phyloP scores from a whole-genome alignment of 108 stramenopile genomes.

The Stephanodiscus minutulus region DNA sequence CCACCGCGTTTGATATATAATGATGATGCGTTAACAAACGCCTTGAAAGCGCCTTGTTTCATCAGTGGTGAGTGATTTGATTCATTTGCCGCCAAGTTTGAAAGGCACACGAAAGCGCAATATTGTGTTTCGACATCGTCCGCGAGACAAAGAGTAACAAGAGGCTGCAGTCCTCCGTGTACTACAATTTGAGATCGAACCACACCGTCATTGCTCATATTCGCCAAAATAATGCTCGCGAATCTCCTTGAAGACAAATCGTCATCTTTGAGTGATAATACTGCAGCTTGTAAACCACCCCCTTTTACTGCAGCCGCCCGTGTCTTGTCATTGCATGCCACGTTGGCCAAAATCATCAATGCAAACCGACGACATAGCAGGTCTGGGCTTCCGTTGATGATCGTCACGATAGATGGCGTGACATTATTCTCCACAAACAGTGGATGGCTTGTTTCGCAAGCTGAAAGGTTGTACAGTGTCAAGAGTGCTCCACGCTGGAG shows the following conservation, averaged over 20 bases:
- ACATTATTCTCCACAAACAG: conserved; percentile 43
- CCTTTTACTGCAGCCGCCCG: conserved; percentile 54
- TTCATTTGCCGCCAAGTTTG: conserved; percentile 75
- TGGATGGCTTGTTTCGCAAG: conserved; percentile 50
- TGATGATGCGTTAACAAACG: conserved; percentile 41
- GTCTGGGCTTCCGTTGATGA: conserved; percentile 46
- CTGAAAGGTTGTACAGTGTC: conserved; percentile 62
- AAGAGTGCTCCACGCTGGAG: conserved; percentile 60
- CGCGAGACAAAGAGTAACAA: conserved; percentile 39
- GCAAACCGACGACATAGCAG: conserved; percentile 71
- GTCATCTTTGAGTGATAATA: conserved; percentile 57
- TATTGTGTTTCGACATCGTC: conserved; percentile 27
- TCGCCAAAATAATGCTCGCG: conserved; percentile 72
- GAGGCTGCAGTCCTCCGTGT: conserved; percentile 64
- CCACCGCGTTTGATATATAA: conserved; percentile 23
- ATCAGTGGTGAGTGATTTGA: conserved; percentile 49
- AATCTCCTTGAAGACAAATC: conserved; percentile 61
- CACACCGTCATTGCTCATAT: conserved; percentile 67
- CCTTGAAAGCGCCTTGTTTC: conserved; percentile 52
- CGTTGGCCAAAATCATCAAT: conserved; percentile 72
- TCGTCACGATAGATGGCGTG: conserved; percentile 50
- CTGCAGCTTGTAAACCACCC: conserved; percentile 76
- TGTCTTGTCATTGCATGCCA: conserved; percentile 69
- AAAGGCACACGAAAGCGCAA: conserved; percentile 67
- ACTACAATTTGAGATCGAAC: conserved; percentile 78